phyloP scores from a whole-genome alignment of 768 basidiomycete genomes.

The Leccinum obscurum region DNA sequence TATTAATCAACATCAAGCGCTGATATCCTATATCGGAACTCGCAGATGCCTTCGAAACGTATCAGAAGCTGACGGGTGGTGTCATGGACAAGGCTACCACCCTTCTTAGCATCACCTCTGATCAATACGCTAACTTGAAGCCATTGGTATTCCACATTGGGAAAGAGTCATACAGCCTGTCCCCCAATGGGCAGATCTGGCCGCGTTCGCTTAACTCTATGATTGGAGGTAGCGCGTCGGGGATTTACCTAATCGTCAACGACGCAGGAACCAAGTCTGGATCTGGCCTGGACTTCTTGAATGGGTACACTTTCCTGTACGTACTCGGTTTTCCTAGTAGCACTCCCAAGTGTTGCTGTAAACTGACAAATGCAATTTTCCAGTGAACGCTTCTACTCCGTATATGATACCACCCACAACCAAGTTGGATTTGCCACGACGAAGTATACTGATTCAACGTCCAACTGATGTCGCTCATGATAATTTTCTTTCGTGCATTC shows the following conservation, averaged over 20 bases:
- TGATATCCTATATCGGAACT: background rate
- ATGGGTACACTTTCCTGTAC: slow-evolving; percentile 20
- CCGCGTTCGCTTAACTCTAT: slow-evolving; percentile 33
- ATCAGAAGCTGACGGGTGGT: slow-evolving; percentile 27
- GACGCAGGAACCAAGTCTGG: slow-evolving; percentile 18
- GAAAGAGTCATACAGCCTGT: slow-evolving; percentile 7
- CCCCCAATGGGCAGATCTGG: slow-evolving; percentile 36
- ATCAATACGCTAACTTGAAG: slow-evolving; percentile 24
- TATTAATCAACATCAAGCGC: background rate
- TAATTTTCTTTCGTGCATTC: too few relatives aligned
- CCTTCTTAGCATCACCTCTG: slow-evolving; percentile 23
- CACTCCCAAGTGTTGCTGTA: background rate
- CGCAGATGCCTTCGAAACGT: slow-evolving; percentile 23
- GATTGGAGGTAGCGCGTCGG: slow-evolving; percentile 25
- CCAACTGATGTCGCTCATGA: slow-evolving; percentile 12
- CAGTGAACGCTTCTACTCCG: slow-evolving; percentile 44
- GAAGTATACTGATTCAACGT: slow-evolving; percentile 24
- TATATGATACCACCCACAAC: slow-evolving; percentile 41
- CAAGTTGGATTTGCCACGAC: slow-evolving; percentile 44
- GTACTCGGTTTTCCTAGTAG: background rate
- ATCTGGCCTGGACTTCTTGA: slow-evolving; percentile 20
- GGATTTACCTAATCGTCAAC: slow-evolving; percentile 32
- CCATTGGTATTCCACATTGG: slow-evolving; percentile 28
- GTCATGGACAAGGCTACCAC: slow-evolving; percentile 23
- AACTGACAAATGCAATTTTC: background rate